Evolutionary conservation across 1,139 yeast genomes (phyloP).

Genomic region (Torulaspora globosa): DNA sequence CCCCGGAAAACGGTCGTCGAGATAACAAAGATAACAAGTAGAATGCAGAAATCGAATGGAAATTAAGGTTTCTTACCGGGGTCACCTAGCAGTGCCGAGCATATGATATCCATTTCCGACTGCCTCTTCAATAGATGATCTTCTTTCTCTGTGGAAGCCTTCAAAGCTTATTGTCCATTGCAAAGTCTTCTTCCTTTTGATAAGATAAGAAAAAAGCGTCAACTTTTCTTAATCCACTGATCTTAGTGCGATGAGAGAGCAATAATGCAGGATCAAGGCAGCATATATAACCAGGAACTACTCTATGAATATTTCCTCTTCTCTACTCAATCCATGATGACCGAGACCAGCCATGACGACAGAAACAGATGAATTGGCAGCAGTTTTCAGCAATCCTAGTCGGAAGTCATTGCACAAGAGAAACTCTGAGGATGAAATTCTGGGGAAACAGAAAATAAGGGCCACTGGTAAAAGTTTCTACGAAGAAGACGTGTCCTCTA

Average conservation of each 20-base stretch:
- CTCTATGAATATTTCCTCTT: background rate
- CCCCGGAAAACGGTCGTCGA: background rate
- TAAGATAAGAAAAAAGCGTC: background rate
- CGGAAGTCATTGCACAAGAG: conserved; percentile 5
- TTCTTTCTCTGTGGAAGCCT: background rate
- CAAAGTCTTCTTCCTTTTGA: background rate
- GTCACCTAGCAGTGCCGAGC: background rate
- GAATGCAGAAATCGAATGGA: background rate
- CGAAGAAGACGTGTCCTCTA: conserved; percentile 8
- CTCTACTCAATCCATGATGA: background rate
- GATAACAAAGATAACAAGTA: background rate
- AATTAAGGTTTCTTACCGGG: background rate
- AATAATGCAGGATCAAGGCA: background rate
- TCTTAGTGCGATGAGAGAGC: background rate
- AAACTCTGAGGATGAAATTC: conserved; percentile 3
- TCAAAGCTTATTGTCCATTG: conserved; percentile 1
- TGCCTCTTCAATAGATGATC: too few species aligned
- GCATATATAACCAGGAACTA: background rate
- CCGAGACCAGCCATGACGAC: background rate
- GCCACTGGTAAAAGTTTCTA: conserved; percentile 3
- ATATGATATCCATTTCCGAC: background rate
- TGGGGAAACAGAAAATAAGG: conserved; percentile 7
- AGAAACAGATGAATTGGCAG: conserved; percentile 13
- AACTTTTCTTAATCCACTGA: background rate
- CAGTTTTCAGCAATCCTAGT: conserved; percentile 14